These are phyloP conservation scores for Chimonanthus salicifolius DNA, from an alignment of 164 flowering plant genomes.

Conservation along the genomic window DNA sequence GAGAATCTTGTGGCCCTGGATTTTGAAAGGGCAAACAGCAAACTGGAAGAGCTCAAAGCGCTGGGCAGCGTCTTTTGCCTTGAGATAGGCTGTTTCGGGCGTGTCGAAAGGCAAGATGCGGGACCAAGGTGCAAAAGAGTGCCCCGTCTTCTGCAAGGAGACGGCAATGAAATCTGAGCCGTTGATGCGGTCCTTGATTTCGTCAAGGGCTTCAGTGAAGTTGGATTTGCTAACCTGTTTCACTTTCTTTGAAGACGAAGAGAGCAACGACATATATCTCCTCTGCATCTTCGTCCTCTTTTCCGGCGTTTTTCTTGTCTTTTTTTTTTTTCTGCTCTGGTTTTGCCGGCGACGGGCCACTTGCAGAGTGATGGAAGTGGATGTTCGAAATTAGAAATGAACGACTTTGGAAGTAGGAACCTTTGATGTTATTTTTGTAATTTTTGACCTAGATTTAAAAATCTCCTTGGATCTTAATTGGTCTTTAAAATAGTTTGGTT, in stretches of 20 bases:
- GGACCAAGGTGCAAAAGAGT: slow-evolving; percentile 58
- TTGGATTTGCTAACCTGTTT: slow-evolving; percentile 70
- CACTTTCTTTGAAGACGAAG: slow-evolving; percentile 6
- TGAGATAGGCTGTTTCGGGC: slow-evolving; percentile 47
- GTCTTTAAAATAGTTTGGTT: too few species aligned
- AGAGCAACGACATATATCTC: neutral
- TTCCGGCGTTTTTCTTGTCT: too few species aligned
- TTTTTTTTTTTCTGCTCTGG: too few species aligned
- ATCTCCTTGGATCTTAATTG: too few species aligned
- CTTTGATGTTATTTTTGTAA: too few species aligned
- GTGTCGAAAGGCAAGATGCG: slow-evolving; percentile 59
- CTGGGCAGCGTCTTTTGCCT: slow-evolving; percentile 67
- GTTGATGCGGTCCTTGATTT: slow-evolving; percentile 10
- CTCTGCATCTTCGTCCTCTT: neutral
- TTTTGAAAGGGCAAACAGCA: slow-evolving; percentile 73
- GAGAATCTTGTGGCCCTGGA: slow-evolving; percentile 39
- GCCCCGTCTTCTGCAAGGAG: slow-evolving; percentile 57
- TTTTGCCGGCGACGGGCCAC: too few species aligned
- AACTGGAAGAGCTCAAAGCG: slow-evolving; percentile 69
- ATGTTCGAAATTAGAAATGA: too few species aligned
- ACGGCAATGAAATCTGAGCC: slow-evolving; percentile 47
- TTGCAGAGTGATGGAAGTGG: too few species aligned
- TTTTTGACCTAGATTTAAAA: too few species aligned
- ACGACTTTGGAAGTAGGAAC: too few species aligned
- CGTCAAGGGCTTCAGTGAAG: slow-evolving; percentile 40